phyloP scores from a whole-genome alignment of 495 filamentous ascomycete species.

The Hypoxylon fragiforme region DNA sequence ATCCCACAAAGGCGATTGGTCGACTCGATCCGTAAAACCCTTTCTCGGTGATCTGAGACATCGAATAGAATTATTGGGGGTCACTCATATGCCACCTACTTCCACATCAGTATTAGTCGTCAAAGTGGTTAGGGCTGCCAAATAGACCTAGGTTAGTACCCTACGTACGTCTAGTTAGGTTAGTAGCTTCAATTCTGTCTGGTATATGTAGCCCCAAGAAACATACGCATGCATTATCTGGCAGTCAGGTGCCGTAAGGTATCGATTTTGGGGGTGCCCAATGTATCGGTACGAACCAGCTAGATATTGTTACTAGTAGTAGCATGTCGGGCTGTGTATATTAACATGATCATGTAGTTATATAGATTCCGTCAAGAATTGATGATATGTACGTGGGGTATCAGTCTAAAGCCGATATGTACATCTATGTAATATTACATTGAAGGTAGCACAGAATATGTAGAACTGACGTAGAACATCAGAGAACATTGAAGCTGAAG shows the following conservation, averaged over 20 bases:
- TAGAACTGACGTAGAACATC: constrained; percentile 24
- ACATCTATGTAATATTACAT: too few relatives aligned
- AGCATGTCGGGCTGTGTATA: too few relatives aligned
- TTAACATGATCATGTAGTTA: too few relatives aligned
- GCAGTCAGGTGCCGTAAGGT: constrained; percentile 5
- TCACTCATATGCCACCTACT: constrained; percentile 6
- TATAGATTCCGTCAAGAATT: too few relatives aligned
- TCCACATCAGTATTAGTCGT: neutral
- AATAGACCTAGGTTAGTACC: too few relatives aligned
- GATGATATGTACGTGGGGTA: constrained; percentile 22
- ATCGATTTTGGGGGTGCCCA: neutral
- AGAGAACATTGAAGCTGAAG: neutral
- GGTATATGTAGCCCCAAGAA: neutral
- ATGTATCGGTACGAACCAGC: constrained; percentile 9
- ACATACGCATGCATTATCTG: neutral
- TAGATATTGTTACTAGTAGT: too few relatives aligned
- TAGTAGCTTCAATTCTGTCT: too few relatives aligned
- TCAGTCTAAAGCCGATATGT: too few relatives aligned
- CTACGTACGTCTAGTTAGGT: too few relatives aligned
- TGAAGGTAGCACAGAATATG: constrained; percentile 10
- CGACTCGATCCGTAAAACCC: constrained; percentile 9
- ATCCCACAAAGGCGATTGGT: constrained; percentile 13
- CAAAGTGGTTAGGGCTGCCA: too few relatives aligned
- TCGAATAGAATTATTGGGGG: constrained; percentile 15
- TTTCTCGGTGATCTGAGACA: constrained; percentile 27